A percentile compares a stretch with the other conserved stretches of the same genome.
These are phyloP conservation scores for Decorospora gaudefroyi DNA, from an alignment of 2,329 filamentous ascomycete genomes.

Conservation along the genomic window DNA sequence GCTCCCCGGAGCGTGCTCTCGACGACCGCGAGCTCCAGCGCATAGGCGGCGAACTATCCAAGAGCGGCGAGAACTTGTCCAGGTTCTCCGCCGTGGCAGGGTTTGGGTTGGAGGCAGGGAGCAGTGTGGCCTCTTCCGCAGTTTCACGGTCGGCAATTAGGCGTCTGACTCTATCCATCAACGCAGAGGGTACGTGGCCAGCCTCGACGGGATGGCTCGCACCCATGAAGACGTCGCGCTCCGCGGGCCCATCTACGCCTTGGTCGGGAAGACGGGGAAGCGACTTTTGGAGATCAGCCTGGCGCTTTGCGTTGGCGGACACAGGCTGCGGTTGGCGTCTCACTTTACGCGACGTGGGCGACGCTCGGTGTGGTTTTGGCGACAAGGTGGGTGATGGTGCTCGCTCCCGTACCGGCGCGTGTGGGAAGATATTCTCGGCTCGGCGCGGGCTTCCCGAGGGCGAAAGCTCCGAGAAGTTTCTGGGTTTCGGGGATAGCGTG, in stretches of 20 bases:
- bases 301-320: conserved; percentile 8
- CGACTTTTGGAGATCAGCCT: conserved; percentile 29
- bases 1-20: conserved; percentile 38
- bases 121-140: conserved; percentile 14
- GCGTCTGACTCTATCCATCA: conserved; percentile 34
- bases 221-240: conserved; percentile 21
- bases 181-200: conserved; percentile 26
- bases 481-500: conserved; percentile 15
- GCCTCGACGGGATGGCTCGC: conserved; percentile 22
- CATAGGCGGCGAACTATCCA: conserved; percentile 26
- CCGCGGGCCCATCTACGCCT: conserved; percentile 4
- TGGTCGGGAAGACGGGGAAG: conserved; percentile 24
- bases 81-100: conserved; percentile 20
- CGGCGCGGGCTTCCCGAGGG: conserved; percentile 29
- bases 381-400: conserved; percentile 24
- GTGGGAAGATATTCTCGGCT: conserved; percentile 8
- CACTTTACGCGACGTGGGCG: conserved; percentile 24
- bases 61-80: conserved; percentile 19
- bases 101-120: conserved; percentile 9
- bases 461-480: conserved; percentile 28
- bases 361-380: conserved; percentile 20
- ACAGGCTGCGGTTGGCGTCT: conserved; percentile 13
- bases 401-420: conserved; percentile 16
- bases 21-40: conserved; percentile 33
- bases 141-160: conserved; percentile 30